These are phyloP conservation scores for Termitomyces eurrhizus DNA, from an alignment of 768 basidiomycete genomes.

Conservation along the genomic window DNA sequence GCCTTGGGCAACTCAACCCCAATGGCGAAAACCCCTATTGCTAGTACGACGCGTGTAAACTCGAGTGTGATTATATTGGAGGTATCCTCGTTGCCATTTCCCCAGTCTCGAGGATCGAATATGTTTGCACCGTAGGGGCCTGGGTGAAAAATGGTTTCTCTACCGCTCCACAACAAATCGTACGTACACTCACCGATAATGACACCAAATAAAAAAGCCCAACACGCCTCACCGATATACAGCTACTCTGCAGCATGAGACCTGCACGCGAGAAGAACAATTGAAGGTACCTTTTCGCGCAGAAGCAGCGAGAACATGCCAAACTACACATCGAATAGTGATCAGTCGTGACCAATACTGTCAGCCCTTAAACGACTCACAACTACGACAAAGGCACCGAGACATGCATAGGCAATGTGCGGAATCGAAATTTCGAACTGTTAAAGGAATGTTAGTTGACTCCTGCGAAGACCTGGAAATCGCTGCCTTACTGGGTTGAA, in stretches of 20 bases:
- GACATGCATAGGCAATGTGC: conserved; percentile 74
- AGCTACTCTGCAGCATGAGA: conserved; percentile 36
- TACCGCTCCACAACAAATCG: not conserved
- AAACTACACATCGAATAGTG: conserved; percentile 49
- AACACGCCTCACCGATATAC: conserved; percentile 95
- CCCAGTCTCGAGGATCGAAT: conserved; percentile 82
- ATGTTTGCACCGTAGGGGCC: conserved; percentile 81
- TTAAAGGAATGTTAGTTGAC: not conserved
- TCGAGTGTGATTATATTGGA: conserved; percentile 86
- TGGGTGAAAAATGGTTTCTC: conserved; percentile 21
- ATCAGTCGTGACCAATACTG: not conserved
- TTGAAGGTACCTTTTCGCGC: conserved; percentile 67
- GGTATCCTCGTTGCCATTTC: conserved; percentile 36
- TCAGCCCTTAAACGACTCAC: conserved; percentile 32
- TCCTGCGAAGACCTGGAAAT: not conserved
- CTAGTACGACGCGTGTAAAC: conserved; percentile 87
- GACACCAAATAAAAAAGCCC: conserved; percentile 92
- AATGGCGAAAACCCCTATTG: conserved; percentile 96
- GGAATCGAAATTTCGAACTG: conserved; percentile 64
- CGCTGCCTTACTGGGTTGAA: conserved; percentile 44
- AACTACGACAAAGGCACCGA: conserved; percentile 82
- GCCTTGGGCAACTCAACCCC: conserved; percentile 97
- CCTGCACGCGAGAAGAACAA: conserved; percentile 1
- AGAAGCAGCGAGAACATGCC: conserved; percentile 94
- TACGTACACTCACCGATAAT: conserved; percentile 62